Percentiles rank a stretch among this genome's conserved stretches.
These are phyloP conservation scores for Backusella parvicylindrica DNA, from an alignment of 192 early-diverging fungal species.

Conservation along the genomic window DNA sequence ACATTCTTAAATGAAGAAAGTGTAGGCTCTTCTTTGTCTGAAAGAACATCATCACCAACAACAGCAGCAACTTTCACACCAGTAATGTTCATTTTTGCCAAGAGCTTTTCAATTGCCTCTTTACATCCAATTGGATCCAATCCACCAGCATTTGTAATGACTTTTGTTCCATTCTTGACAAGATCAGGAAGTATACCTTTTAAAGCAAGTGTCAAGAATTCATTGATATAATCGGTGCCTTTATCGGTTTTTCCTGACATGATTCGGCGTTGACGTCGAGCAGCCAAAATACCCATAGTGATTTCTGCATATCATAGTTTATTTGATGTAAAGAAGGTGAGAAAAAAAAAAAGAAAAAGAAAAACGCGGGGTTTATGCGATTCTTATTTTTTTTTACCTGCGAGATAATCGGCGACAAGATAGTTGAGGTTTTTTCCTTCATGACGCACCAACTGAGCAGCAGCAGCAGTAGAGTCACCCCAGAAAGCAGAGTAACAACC, in stretches of 20 bases:
- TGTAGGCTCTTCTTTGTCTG: constrained; percentile 14
- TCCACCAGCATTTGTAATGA: constrained; percentile 67
- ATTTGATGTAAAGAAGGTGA: background rate
- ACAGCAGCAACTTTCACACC: constrained; percentile 61
- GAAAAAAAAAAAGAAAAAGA: background rate
- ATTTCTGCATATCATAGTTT: constrained; percentile 52
- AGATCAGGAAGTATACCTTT: constrained; percentile 42
- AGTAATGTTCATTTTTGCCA: constrained; percentile 34
- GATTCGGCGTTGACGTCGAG: constrained; percentile 37
- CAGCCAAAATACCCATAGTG: constrained; percentile 66
- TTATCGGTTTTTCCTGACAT: background rate
- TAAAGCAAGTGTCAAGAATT: constrained; percentile 59
- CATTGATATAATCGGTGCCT: constrained; percentile 27
- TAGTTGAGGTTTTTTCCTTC: constrained; percentile 50
- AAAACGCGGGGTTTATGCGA: background rate
- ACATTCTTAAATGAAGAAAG: constrained; percentile 11
- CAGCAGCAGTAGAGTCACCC: constrained; percentile 57
- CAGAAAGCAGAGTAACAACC: constrained; percentile 56
- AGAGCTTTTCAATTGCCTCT: constrained; percentile 50
- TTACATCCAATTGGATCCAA: constrained; percentile 61
- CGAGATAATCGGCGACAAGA: constrained; percentile 62
- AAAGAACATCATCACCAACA: constrained; percentile 56
- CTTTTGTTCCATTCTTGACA: constrained; percentile 50
- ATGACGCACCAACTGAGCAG: constrained; percentile 48
- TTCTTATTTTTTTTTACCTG: constrained; percentile 36